These are phyloP conservation scores for Lomentospora prolificans DNA, from an alignment of 2,329 filamentous ascomycete species.

Conservation along the genomic window DNA sequence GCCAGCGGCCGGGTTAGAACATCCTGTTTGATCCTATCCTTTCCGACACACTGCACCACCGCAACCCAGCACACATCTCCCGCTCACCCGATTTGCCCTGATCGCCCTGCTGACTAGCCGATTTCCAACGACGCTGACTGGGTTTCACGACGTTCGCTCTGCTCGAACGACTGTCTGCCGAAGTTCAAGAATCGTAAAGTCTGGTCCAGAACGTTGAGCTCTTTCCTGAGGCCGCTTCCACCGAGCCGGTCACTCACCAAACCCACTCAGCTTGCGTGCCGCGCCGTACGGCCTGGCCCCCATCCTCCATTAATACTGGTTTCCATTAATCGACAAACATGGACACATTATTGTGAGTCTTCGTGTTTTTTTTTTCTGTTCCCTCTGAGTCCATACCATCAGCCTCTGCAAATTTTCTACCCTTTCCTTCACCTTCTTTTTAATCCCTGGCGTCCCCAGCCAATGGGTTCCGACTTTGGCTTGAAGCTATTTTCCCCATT, in stretches of 20 bases:
- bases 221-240: neutral
- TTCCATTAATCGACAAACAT: constrained; percentile 7
- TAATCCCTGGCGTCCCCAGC: neutral
- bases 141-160: neutral
- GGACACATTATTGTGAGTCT: constrained; percentile 14
- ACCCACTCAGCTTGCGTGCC: constrained; percentile 2
- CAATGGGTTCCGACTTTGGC: neutral
- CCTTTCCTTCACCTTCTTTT: neutral
- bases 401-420: neutral
- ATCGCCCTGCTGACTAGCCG: neutral
- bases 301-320: neutral
- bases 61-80: neutral
- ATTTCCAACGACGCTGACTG: neutral
- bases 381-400: neutral
- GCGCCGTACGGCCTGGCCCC: neutral
- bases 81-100: constrained; percentile 1
- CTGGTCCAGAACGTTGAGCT: constrained; percentile 2
- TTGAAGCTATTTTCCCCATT: neutral
- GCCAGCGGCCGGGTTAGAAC: neutral
- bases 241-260: neutral
- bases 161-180: neutral
- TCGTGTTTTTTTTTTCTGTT: neutral
- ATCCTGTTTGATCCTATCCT: neutral
- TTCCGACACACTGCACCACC: neutral
- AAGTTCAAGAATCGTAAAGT: neutral